Evolutionary conservation across 768 basidiomycete species (phyloP), one percentile per base, ranked within the genome.

Genomic region (Boletus bicolor): DNA sequence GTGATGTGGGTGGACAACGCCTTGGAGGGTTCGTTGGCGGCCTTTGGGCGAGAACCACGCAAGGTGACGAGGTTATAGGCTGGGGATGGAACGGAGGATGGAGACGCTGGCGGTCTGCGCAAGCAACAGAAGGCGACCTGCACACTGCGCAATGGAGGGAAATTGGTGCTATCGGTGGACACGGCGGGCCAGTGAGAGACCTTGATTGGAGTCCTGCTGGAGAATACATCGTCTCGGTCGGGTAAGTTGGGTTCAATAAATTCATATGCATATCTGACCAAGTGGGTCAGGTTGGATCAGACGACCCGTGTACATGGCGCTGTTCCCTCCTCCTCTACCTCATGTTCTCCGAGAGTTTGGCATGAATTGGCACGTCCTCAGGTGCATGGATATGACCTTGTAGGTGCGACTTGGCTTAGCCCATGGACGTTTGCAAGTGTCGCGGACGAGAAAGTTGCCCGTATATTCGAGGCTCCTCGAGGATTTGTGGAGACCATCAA

Each of bases 71-170:
- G 41, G 87, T 83, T 0, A 64, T 96, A 17, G 90, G 89, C 3
- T 91, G 87, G 83, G 95, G 94, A 0, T 99, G 97, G 97, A 85
- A 85, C 47, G 97, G 97, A 34, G 89, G 92, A 1, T 95, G 92
- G 88, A 80, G 96, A 62, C 80, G 92, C 34, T 99, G 97, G 96
- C 72, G 75, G 11, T 81, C 81, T 56, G 59, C 58, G 3, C 57
- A 47, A 32, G 45, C 50, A 28, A 35, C 57, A 8, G 63, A 60
- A 57, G 58, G 64, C 38, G 28, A 42, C n/a, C 57, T 64, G 0
- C 59, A 64, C 28, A 63, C 65, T 5, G 80, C 84, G 58, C 67
- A 69, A 3, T 98, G 97, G 97, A 73, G 66, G 38, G 91, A 96
- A 66, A 68, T 79, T 3, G 80, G 83, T n/a, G 93, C 92, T 0